A percentile compares a stretch with the other conserved stretches of the same genome.
Conservation (phyloP, 2,329 filamentous ascomycete species). For the Pseudogymnoascus sp. region DNA sequence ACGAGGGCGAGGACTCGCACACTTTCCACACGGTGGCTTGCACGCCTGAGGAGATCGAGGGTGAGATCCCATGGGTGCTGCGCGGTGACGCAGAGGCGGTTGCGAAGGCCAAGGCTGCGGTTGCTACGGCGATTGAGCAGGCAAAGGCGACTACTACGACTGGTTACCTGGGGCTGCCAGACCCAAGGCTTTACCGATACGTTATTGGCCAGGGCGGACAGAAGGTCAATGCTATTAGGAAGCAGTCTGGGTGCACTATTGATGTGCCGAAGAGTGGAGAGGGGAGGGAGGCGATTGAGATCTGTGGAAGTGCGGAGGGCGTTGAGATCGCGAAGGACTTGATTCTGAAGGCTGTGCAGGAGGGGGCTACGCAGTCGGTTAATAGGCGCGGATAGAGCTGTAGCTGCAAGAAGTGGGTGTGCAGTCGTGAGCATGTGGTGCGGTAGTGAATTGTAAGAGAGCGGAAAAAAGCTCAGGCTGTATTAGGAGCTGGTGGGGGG, state of each 20-base stretch:
- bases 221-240: constrained; percentile 88
- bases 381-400: not conserved
- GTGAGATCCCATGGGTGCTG: constrained; percentile 83
- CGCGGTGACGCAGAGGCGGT: constrained; percentile 71
- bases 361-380: constrained; percentile 33
- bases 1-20: constrained; percentile 56
- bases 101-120: constrained; percentile 67
- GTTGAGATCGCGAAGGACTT: constrained; percentile 81
- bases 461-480: not conserved
- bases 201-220: constrained; percentile 83
- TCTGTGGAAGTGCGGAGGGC: constrained; percentile 69
- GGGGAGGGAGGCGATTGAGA: constrained; percentile 76
- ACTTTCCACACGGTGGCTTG: constrained; percentile 72
- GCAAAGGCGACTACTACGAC: constrained; percentile 61
- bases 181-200: constrained; percentile 80
- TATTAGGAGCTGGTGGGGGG: not conserved
- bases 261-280: constrained; percentile 79
- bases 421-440: not conserved
- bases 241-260: constrained; percentile 87
- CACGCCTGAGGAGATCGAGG: constrained; percentile 41
- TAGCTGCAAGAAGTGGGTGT: not conserved
- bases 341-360: constrained; percentile 74
- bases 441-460: not conserved
- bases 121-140: constrained; percentile 65
- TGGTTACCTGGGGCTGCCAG: constrained; percentile 82